These are phyloP conservation scores for Aureobasidium sp. DNA, from an alignment of 2,329 filamentous ascomycete species.

Conservation along the genomic window DNA sequence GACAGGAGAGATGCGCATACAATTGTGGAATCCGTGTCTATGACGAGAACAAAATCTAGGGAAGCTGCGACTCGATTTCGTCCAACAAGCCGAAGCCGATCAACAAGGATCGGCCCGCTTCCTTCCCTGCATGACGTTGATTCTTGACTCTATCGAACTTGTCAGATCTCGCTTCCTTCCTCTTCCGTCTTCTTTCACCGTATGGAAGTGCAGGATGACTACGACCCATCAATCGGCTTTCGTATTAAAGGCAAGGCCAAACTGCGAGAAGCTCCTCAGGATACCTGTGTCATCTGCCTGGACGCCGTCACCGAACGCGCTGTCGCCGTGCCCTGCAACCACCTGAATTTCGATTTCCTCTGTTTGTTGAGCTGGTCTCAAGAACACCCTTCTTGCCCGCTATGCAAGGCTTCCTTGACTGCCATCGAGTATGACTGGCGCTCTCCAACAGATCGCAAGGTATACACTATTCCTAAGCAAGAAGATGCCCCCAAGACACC, in stretches of 20 bases:
- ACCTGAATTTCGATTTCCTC: conserved; percentile 75
- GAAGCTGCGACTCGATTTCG: conserved; percentile 13
- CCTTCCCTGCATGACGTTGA: conserved; percentile 8
- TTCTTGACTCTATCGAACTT: neutral
- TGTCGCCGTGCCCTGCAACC: conserved; percentile 67
- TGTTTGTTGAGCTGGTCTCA: conserved; percentile 80
- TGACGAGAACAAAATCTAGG: conserved; percentile 12
- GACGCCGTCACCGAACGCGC: conserved; percentile 66
- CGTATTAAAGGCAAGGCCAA: conserved; percentile 24
- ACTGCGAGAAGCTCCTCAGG: conserved; percentile 17
- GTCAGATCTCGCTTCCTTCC: neutral
- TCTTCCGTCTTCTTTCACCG: neutral
- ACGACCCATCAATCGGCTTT: conserved; percentile 21
- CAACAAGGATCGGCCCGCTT: neutral
- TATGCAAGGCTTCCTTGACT: conserved; percentile 56
- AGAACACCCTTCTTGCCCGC: conserved; percentile 63
- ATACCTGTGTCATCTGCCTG: conserved; percentile 81
- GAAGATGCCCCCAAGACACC: conserved; percentile 10
- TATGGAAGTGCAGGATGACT: conserved; percentile 11
- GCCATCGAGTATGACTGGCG: conserved; percentile 60
- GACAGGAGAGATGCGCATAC: neutral
- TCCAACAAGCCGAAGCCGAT: neutral
- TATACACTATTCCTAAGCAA: conserved; percentile 45
- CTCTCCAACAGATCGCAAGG: conserved; percentile 48
- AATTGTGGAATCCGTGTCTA: neutral